A percentile compares a stretch with the other conserved stretches of the same genome.
Conservation (phyloP, 768 basidiomycete species). For the Boletus sp. region DNA sequence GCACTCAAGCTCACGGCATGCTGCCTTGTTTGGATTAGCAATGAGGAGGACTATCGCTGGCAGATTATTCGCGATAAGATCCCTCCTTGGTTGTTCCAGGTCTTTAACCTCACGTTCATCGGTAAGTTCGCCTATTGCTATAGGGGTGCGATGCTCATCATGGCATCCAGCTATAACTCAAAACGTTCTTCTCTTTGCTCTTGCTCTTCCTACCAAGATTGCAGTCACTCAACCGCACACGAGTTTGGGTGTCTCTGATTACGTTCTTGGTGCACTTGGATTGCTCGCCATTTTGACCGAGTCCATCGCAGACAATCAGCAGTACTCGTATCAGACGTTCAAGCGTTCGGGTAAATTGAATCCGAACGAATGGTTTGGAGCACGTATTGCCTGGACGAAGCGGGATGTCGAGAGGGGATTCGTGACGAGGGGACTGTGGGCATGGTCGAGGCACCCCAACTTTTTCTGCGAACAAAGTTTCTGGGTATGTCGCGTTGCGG, state of each 20-base stretch:
- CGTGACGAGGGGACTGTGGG: conserved; percentile 81
- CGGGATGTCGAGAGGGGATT: conserved; percentile 80
- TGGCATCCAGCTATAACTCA: conserved; percentile 58
- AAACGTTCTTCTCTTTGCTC: conserved; percentile 74
- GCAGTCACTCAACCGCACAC: conserved; percentile 55
- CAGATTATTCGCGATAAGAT: conserved; percentile 63
- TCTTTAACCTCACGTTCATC: conserved; percentile 68
- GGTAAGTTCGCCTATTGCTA: conserved; percentile 36
- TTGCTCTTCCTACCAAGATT: conserved; percentile 60
- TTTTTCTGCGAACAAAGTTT: conserved; percentile 88
- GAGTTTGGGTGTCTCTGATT: conserved; percentile 57
- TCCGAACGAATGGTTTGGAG: conserved; percentile 58
- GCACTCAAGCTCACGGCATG: neutral
- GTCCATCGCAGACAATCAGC: conserved; percentile 89
- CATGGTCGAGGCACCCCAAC: conserved; percentile 89
- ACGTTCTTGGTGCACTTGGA: conserved; percentile 55
- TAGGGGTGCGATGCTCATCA: neutral
- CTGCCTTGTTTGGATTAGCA: conserved; percentile 37
- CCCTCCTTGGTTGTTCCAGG: conserved; percentile 53
- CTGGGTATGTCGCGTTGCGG: conserved; percentile 53
- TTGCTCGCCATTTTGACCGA: conserved; percentile 64
- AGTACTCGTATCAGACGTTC: conserved; percentile 79
- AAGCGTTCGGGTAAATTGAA: conserved; percentile 50
- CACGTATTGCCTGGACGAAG: conserved; percentile 63
- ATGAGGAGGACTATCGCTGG: conserved; percentile 95